These are phyloP conservation scores for Scutellaria barbata DNA, from an alignment of 257 asterid genomes.

Conservation along the genomic window DNA sequence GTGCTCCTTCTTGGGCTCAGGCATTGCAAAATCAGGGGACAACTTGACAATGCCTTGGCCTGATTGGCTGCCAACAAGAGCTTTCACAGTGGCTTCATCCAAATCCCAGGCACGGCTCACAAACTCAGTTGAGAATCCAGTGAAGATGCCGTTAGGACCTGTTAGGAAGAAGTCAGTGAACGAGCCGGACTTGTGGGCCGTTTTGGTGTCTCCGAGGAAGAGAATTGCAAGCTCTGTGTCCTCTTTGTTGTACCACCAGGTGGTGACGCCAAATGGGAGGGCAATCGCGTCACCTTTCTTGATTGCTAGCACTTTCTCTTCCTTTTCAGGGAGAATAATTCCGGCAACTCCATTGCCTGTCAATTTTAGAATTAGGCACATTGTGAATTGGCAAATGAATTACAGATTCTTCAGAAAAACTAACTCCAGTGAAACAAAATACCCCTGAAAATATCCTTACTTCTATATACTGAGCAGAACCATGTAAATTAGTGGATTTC, in stretches of 20 bases:
- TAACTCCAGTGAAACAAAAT: too few species aligned
- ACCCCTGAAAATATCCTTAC: too few species aligned
- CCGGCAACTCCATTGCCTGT: slow-evolving; percentile 72
- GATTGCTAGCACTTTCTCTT: slow-evolving; percentile 72
- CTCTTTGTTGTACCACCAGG: slow-evolving; percentile 84
- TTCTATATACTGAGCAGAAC: too few species aligned
- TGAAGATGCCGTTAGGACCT: slow-evolving; percentile 77
- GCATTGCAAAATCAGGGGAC: slow-evolving; percentile 52
- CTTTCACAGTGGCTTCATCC: slow-evolving; percentile 55
- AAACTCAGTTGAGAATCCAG: slow-evolving; percentile 74
- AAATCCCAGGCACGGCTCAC: slow-evolving; percentile 71
- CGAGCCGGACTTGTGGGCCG: slow-evolving; percentile 64
- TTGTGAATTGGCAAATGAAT: too few species aligned
- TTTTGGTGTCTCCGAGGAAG: slow-evolving; percentile 74
- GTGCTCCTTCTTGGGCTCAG: slow-evolving; percentile 59
- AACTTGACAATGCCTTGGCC: slow-evolving; percentile 64
- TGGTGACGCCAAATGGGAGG: slow-evolving; percentile 74
- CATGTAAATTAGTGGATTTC: too few species aligned
- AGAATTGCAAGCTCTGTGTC: slow-evolving; percentile 71
- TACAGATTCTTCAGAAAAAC: too few species aligned
- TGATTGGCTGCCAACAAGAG: slow-evolving; percentile 60
- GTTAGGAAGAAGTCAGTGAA: slow-evolving; percentile 73
- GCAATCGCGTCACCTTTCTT: slow-evolving; percentile 77
- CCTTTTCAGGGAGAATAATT: slow-evolving; percentile 72
- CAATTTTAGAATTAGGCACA: too few species aligned